These are phyloP conservation scores for Saturnispora gosingensis DNA, from an alignment of 805 yeast genomes.

Conservation along the genomic window DNA sequence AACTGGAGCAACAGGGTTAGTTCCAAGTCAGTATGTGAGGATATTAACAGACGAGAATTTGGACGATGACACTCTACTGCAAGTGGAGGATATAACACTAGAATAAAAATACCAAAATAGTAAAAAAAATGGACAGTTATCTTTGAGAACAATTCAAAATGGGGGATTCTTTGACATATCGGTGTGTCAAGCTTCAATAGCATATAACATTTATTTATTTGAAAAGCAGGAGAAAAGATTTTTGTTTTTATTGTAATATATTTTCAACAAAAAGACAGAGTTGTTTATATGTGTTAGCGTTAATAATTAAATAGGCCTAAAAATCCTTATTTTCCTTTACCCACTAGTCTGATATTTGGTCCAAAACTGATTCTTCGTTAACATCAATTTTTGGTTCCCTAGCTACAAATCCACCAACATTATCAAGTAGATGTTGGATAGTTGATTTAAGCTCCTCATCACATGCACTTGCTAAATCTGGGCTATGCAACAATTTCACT, in stretches of 20 bases:
- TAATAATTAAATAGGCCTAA: not conserved
- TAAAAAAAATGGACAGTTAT: not conserved
- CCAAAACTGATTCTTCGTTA: slow-evolving; percentile 4
- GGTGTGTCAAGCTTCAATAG: not conserved
- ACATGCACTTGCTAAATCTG: slow-evolving; percentile 31
- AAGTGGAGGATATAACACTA: slow-evolving; percentile 12
- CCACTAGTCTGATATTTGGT: not conserved
- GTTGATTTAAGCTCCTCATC: slow-evolving; percentile 55
- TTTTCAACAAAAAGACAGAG: not conserved
- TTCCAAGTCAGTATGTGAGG: slow-evolving; percentile 91
- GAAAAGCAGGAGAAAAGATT: not conserved
- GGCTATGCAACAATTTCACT: slow-evolving; percentile 27
- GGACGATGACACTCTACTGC: slow-evolving; percentile 19
- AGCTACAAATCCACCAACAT: slow-evolving; percentile 46
- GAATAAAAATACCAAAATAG: not conserved
- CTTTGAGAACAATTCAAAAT: not conserved
- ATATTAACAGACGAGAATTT: slow-evolving; percentile 22
- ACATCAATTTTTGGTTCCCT: slow-evolving; percentile 6
- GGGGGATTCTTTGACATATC: not conserved
- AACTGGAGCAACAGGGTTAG: slow-evolving; percentile 78
- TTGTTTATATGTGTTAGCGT: not conserved
- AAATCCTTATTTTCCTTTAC: not conserved
- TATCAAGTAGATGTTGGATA: slow-evolving; percentile 38
- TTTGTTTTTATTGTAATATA: not conserved
- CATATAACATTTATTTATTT: not conserved